phyloP scores from a whole-genome alignment of 805 yeast genomes.

The Zygotorulaspora sp. region DNA sequence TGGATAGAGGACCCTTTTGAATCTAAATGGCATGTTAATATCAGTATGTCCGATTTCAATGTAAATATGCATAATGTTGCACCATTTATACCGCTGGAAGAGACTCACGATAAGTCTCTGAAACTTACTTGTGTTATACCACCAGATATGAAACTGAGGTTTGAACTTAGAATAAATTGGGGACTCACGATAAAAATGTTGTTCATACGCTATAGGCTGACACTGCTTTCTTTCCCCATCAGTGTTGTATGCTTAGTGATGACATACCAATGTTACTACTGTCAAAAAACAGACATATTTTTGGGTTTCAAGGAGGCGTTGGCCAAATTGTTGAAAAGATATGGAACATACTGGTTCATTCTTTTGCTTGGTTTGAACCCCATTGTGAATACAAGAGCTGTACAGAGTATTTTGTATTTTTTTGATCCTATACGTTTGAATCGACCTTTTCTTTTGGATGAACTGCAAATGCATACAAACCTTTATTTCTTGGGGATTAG shows the following conservation, averaged over 20 bases:
- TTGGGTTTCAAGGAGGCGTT: conserved; percentile 47
- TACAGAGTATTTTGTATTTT: conserved; percentile 40
- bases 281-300: conserved; percentile 37
- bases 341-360: conserved; percentile 25
- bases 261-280: conserved; percentile 50
- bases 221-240: conserved; percentile 65
- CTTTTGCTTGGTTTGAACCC: conserved; percentile 37
- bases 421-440: conserved; percentile 54
- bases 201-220: conserved; percentile 71
- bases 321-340: conserved; percentile 31
- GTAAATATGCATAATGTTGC: conserved; percentile 57
- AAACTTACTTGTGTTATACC: conserved; percentile 25
- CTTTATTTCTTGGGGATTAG: conserved; percentile 66
- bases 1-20: conserved; percentile 61
- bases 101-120: conserved; percentile 18
- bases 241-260: conserved; percentile 51
- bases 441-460: conserved; percentile 41
- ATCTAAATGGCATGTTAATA: conserved; percentile 70
- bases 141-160: conserved; percentile 15
- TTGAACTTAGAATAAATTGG: conserved; percentile 26
- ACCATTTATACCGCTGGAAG: conserved; percentile 54
- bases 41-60: conserved; percentile 40
- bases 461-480: conserved; percentile 41
- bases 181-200: conserved; percentile 55
- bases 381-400: conserved; percentile 31